A percentile compares a stretch with the other conserved stretches of the same genome.
Conservation (phyloP, 495 filamentous ascomycete species). For the Penicillium arizonense region DNA sequence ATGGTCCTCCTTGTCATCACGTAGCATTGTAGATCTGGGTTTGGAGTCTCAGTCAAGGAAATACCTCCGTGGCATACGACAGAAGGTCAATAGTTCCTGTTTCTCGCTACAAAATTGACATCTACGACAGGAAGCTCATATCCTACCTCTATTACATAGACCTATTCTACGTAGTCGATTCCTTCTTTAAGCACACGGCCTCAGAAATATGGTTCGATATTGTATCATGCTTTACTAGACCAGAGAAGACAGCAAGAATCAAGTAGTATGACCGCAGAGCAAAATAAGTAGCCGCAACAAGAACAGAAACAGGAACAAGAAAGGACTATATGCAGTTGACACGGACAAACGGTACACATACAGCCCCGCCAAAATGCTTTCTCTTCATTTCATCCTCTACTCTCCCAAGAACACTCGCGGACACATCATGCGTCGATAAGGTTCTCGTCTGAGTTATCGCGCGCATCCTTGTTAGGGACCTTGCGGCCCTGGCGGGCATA, state of each 20-base stretch:
- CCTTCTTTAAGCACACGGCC: background rate
- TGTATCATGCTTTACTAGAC: background rate
- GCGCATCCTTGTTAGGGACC: conserved; percentile 63
- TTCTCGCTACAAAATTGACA: no score
- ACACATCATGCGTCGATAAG: conserved; percentile 56
- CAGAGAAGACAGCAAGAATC: background rate
- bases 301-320: background rate
- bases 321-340: conserved; percentile 3
- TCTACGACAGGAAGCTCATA: no score
- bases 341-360: background rate
- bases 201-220: background rate
- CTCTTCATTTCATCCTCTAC: background rate
- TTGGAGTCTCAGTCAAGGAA: no score
- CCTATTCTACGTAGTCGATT: no score
- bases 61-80: no score
- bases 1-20: no score
- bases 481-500: conserved; percentile 70
- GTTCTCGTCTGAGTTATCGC: conserved; percentile 66
- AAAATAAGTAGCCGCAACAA: background rate
- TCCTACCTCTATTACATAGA: no score
- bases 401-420: background rate
- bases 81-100: no score
- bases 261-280: background rate
- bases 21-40: no score
- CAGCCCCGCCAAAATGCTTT: no score